Evolutionary conservation across 2,329 filamentous ascomycete genomes (phyloP).

Genomic region (Triangularia setosa): DNA sequence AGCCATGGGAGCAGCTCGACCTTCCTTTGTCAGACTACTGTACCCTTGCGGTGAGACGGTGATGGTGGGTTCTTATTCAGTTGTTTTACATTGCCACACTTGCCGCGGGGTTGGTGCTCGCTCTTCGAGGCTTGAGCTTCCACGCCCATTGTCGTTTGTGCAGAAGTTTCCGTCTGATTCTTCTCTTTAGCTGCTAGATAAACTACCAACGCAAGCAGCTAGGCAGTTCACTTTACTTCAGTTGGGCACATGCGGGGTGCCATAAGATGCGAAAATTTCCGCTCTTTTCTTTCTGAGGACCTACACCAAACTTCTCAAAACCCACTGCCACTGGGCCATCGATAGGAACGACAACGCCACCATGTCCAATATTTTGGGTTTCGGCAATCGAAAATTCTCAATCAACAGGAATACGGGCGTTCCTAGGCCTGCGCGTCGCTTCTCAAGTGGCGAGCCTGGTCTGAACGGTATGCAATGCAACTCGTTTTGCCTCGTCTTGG

Average conservation of each 20-base stretch:
- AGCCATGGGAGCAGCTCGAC: background rate
- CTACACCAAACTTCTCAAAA: background rate
- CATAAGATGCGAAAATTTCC: background rate
- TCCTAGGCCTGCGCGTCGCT: constrained; percentile 53
- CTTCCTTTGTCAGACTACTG: background rate
- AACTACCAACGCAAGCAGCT: background rate
- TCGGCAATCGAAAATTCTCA: constrained; percentile 56
- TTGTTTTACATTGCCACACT: background rate
- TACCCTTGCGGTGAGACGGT: background rate
- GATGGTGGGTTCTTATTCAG: background rate
- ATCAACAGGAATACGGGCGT: constrained; percentile 64
- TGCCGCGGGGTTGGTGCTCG: background rate
- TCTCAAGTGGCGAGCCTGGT: constrained; percentile 56
- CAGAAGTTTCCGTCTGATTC: background rate
- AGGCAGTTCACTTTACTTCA: background rate
- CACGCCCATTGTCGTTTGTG: background rate
- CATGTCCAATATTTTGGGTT: constrained; percentile 44
- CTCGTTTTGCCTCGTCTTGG: background rate
- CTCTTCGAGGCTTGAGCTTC: background rate
- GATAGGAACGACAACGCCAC: background rate
- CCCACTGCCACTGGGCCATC: background rate
- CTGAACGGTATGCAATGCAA: constrained; percentile 42
- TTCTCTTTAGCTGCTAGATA: background rate
- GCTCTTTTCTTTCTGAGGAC: background rate
- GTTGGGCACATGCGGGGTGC: background rate